A percentile compares a stretch with the other conserved stretches of the same genome.
phyloP scores from a whole-genome alignment of 257 asterid species.

The Prunella vulgaris region DNA sequence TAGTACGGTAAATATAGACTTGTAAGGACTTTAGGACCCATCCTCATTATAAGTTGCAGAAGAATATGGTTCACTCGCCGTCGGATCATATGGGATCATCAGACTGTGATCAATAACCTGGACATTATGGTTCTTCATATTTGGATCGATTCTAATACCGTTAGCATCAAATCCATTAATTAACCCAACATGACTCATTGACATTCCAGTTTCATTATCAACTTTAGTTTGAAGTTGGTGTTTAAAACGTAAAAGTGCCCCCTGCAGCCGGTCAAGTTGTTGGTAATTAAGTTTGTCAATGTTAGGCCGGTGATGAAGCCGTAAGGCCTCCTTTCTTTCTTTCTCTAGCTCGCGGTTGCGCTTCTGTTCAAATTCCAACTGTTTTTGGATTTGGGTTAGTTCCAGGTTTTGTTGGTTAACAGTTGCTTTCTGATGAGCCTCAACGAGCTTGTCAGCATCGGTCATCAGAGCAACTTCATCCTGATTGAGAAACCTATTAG shows the following conservation, averaged over 20 bases:
- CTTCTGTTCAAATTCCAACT: constrained; percentile 14
- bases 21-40: no score
- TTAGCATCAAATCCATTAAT: background rate
- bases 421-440: constrained; percentile 18
- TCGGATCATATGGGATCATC: background rate
- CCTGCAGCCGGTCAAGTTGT: background rate
- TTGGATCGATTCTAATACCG: background rate
- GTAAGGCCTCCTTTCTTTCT: background rate
- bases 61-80: background rate
- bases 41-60: background rate
- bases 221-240: background rate
- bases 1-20: no score
- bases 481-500: constrained; percentile 17
- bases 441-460: background rate
- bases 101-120: background rate
- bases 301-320: background rate
- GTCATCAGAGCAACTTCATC: background rate
- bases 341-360: constrained; percentile 3
- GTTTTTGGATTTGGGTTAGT: constrained; percentile 4
- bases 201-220: background rate
- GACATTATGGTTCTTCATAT: background rate
- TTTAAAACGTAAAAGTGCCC: background rate
- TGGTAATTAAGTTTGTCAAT: background rate
- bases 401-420: constrained; percentile 9
- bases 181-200: no score